These are phyloP conservation scores for Porphyrellus sp. DNA, from an alignment of 1,284 basidiomycete species.

Conservation along the genomic window DNA sequence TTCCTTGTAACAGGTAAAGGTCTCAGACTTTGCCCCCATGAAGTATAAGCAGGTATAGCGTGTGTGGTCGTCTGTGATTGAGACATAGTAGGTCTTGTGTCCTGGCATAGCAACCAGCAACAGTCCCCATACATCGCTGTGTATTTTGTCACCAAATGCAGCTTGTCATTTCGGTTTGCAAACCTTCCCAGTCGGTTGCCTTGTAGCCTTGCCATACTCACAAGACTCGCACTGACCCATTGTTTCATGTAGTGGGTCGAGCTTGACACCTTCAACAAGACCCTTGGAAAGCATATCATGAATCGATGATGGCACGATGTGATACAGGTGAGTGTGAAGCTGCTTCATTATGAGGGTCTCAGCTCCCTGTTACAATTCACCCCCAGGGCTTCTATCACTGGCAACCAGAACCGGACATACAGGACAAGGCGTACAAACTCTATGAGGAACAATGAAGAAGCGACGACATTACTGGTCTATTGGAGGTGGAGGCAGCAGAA, in stretches of 20 bases:
- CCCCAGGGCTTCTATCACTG: too few species aligned
- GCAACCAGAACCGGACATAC: too few species aligned
- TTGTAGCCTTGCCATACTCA: neutral
- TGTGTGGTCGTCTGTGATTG: neutral
- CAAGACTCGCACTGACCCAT: neutral
- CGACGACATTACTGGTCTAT: too few species aligned
- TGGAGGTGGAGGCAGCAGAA: too few species aligned
- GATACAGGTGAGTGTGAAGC: too few species aligned
- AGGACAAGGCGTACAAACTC: too few species aligned
- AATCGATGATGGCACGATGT: too few species aligned
- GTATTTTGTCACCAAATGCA: neutral
- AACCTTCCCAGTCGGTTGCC: neutral
- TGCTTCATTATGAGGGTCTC: too few species aligned
- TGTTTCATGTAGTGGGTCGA: neutral
- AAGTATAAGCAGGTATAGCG: neutral
- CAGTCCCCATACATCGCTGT: neutral
- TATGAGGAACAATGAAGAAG: too few species aligned
- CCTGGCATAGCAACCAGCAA: neutral
- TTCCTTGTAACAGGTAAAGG: neutral
- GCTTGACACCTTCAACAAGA: neutral
- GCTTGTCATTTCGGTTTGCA: neutral
- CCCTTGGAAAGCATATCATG: neutral
- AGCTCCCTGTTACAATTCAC: too few species aligned
- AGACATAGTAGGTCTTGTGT: neutral
- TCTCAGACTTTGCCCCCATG: neutral